phyloP scores from a whole-genome alignment of 1,284 basidiomycete species.

The Heterobasidion irregulare region DNA sequence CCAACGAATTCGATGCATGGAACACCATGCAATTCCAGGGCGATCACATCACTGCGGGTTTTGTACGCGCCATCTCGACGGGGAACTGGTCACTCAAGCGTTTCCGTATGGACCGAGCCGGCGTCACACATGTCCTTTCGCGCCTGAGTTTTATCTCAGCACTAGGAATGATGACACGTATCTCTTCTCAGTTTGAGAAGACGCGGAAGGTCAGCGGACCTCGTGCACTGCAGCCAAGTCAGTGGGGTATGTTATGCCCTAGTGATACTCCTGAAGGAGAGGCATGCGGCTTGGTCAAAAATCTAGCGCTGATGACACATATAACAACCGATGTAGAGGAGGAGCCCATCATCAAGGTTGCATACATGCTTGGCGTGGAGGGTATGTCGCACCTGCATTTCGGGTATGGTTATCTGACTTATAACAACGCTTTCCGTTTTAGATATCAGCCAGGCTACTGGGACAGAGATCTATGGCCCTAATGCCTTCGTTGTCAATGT shows the following conservation, averaged over 20 bases:
- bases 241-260: slow-evolving; percentile 99
- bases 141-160: slow-evolving; percentile 96
- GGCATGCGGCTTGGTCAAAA: slow-evolving; percentile 98
- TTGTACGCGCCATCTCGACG: slow-evolving; percentile 96
- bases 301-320: slow-evolving; percentile 98
- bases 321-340: slow-evolving; percentile 99
- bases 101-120: slow-evolving; percentile 99
- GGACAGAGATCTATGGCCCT: slow-evolving; percentile 90
- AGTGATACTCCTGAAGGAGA: slow-evolving; percentile 99
- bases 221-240: slow-evolving; percentile 93
- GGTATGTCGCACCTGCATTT: slow-evolving; percentile 34
- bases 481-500: slow-evolving; percentile 95
- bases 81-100: slow-evolving; percentile 99
- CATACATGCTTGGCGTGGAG: slow-evolving; percentile 94
- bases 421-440: background rate
- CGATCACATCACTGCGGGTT: slow-evolving; percentile 93
- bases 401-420: slow-evolving; percentile 4
- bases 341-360: slow-evolving; percentile 84
- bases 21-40: slow-evolving; percentile 91
- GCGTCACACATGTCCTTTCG: slow-evolving; percentile 96
- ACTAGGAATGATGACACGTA: slow-evolving; percentile 99
- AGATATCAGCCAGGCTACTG: slow-evolving; percentile 93
- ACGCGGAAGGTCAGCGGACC: slow-evolving; percentile 98
- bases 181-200: slow-evolving; percentile 99
- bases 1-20: slow-evolving; percentile 93